These are phyloP conservation scores for Phytophthora tubulina DNA, from an alignment of 352 stramenopile genomes.

Conservation along the genomic window DNA sequence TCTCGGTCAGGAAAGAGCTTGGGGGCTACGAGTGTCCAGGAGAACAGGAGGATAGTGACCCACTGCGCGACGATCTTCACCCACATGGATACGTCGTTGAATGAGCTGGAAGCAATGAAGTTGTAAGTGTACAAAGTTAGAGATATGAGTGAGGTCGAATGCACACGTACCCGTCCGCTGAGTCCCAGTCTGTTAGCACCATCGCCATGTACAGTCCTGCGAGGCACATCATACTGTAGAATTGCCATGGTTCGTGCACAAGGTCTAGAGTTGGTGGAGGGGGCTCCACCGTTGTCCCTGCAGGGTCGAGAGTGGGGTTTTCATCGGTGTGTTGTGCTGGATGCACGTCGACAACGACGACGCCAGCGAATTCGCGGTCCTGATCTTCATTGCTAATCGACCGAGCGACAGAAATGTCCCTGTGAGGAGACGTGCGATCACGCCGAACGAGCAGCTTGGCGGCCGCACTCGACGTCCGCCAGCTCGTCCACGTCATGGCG, in stretches of 20 bases:
- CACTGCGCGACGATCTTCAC: conserved; percentile 96
- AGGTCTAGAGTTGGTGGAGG: conserved; percentile 41
- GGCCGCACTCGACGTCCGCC: conserved; percentile 70
- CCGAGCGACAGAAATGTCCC: neutral
- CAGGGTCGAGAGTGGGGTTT: conserved; percentile 8
- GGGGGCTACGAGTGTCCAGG: conserved; percentile 95
- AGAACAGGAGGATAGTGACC: conserved; percentile 94
- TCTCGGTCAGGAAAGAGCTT: conserved; percentile 95
- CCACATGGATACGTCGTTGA: conserved; percentile 94
- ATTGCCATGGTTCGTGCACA: conserved; percentile 90
- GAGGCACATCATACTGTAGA: conserved; percentile 94
- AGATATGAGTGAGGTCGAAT: neutral
- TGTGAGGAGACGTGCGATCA: neutral
- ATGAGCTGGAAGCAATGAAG: conserved; percentile 26
- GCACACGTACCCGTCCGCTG: conserved; percentile 64
- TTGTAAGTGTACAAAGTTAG: neutral
- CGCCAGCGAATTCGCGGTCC: conserved; percentile 29
- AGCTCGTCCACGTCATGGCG: conserved; percentile 75
- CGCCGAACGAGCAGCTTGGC: conserved; percentile 71
- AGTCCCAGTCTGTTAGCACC: conserved; percentile 96
- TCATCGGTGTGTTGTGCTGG: conserved; percentile 11
- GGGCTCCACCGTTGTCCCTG: conserved; percentile 62
- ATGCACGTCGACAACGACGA: conserved; percentile 68
- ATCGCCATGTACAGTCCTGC: conserved; percentile 95
- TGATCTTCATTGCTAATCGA: conserved; percentile 7